These are phyloP conservation scores for Citrullus mucosospermus DNA, from an alignment of 306 rosid species.

Conservation along the genomic window DNA sequence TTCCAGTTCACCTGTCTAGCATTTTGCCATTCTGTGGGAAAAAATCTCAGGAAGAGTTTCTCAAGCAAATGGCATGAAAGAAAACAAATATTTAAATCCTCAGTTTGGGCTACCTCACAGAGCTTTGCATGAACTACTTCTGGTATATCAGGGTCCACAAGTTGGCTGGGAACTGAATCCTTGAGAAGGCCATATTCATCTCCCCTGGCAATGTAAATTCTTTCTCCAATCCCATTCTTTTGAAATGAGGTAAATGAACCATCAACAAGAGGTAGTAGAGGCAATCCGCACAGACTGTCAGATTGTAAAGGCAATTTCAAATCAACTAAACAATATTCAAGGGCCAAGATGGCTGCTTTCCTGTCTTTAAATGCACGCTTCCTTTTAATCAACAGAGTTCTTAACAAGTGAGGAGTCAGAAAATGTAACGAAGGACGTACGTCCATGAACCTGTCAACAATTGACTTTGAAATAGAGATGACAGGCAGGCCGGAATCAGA, in stretches of 20 bases:
- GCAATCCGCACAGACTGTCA: constrained; percentile 57
- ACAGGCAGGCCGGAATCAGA: constrained; percentile 77
- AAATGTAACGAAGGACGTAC: constrained; percentile 78
- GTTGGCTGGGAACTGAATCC: constrained; percentile 72
- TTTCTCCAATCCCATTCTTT: constrained; percentile 70
- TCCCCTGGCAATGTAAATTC: constrained; percentile 73
- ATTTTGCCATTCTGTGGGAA: constrained; percentile 89
- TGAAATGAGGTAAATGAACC: constrained; percentile 74
- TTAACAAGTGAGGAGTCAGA: constrained; percentile 69
- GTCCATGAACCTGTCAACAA: constrained; percentile 73
- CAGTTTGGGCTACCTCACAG: constrained; percentile 55
- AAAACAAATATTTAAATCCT: constrained; percentile 61
- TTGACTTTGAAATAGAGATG: constrained; percentile 43
- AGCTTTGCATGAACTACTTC: constrained; percentile 61
- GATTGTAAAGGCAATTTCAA: constrained; percentile 51
- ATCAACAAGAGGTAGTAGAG: constrained; percentile 76
- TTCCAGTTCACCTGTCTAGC: constrained; percentile 71
- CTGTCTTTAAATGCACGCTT: constrained; percentile 79
- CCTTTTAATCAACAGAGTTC: constrained; percentile 65
- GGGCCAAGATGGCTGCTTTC: constrained; percentile 63
- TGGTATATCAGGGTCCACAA: constrained; percentile 53
- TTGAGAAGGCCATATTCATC: constrained; percentile 81
- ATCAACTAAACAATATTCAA: constrained; percentile 91
- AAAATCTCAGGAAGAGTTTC: constrained; percentile 67
- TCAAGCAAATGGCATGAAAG: constrained; percentile 78